Base-by-base conservation (phyloP, 1,284 basidiomycete genomes). In the Agaricales sp. region DNA sequence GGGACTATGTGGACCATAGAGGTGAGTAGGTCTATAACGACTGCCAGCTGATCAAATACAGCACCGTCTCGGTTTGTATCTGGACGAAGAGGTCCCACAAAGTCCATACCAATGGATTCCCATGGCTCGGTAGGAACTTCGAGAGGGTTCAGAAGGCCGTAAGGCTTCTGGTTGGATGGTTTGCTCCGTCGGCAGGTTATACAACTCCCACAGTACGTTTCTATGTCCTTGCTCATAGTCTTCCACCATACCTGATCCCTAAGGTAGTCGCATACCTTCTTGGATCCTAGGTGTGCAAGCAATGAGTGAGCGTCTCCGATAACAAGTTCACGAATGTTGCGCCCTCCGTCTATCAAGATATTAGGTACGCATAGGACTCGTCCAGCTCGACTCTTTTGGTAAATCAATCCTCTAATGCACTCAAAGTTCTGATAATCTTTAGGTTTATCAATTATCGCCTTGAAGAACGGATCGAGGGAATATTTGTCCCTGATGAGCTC, bases 221-320 rank as follows among this genome's bases (percentile, higher is more conserved):
- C 45, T 4, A 54, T 50, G 35, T 60, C 48, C 3, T 30, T n/a
- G 1, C 52, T 55, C 2, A 67, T 54, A 2, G 30, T 44, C 0
- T 61, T 61, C 67, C 66, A 69, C 66, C 66, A 69, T 46, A 58
- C 65, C 56, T 56, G 63, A 2, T 52, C 46, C 14, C 58, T 51
- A 0, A 65, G 3, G 46, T 64, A 65, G 2, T 60, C 59, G 0
- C 49, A 45, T 0, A 64, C 65, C 12, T 58, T 53, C 22, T 55
- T 51, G 0, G 48, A 0, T 0, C 62, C 62, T 11, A 57, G 52
- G 46, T 67, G 64, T 0, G 62, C 61, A 1, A 66, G 12, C 0
- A 53, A 46, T 0, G 14, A 3, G 48, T 66, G 64, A 0, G 59
- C 63, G 13, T 59, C 52, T 11, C 54, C 50, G 1, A 65, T 51